Evolutionary conservation across 2,329 filamentous ascomycete species (phyloP).

Genomic region (Pseudogymnoascus sp.): DNA sequence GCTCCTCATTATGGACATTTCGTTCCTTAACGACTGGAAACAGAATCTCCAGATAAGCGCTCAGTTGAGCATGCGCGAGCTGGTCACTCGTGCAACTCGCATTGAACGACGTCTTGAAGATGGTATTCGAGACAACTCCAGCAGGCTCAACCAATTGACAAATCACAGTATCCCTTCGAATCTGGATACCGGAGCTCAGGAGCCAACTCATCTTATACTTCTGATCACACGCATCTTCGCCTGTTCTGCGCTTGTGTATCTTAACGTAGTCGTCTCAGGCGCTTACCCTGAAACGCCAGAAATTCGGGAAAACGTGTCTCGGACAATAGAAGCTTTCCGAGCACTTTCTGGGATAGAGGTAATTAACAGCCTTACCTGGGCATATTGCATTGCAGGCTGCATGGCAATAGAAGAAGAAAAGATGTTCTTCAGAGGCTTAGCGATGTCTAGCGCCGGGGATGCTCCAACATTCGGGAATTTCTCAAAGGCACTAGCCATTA

Average conservation of each 20-base stretch:
- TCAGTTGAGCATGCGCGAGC: conserved; percentile 35
- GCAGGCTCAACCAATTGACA: not conserved
- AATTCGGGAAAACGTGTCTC: conserved; percentile 12
- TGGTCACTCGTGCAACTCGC: conserved; percentile 32
- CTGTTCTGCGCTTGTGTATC: conserved; percentile 14
- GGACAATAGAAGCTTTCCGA: conserved; percentile 11
- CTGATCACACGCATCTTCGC: conserved; percentile 15
- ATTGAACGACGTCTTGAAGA: conserved; percentile 18
- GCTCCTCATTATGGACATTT: conserved; percentile 42
- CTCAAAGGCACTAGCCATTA: conserved; percentile 10
- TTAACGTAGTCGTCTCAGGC: conserved; percentile 15
- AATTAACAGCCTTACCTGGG: conserved; percentile 16
- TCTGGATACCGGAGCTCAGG: not conserved
- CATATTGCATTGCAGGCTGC: conserved; percentile 18
- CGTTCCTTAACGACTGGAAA: conserved; percentile 49
- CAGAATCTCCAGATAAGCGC: conserved; percentile 36
- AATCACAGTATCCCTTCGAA: not conserved
- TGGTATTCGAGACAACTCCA: conserved; percentile 8
- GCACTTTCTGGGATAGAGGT: conserved; percentile 14
- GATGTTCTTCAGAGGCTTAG: conserved; percentile 16
- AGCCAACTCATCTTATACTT: conserved; percentile 7
- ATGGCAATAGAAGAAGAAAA: conserved; percentile 15
- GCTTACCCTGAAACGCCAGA: conserved; percentile 13
- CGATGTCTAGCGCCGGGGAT: not conserved
- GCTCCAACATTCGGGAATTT: conserved; percentile 11